Evolutionary conservation across 305 asterid genomes (phyloP).

Genomic region (Andrographis paniculata): DNA sequence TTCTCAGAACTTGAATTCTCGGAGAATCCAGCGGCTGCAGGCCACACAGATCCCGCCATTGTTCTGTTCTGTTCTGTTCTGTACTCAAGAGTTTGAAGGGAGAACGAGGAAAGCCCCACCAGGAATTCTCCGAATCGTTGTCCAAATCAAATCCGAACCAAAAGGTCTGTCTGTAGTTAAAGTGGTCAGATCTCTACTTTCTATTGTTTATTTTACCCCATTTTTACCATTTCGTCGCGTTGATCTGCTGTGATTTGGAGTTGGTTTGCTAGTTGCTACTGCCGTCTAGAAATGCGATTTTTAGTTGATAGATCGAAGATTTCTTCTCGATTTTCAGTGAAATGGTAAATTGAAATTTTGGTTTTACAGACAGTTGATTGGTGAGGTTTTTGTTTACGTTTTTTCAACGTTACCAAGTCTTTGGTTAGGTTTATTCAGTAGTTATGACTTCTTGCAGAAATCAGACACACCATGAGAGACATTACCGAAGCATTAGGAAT

Average conservation of each 20-base stretch:
- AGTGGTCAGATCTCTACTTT: too few species aligned
- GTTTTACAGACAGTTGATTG: neutral
- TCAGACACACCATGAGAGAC: too few species aligned
- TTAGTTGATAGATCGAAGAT: too few species aligned
- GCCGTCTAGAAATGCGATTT: too few species aligned
- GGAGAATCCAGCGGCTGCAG: conserved; percentile 12
- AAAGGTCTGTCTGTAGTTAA: too few species aligned
- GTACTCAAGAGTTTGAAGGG: conserved; percentile 6
- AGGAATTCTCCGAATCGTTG: conserved; percentile 5
- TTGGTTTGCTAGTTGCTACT: too few species aligned
- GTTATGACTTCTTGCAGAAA: conserved; percentile 6
- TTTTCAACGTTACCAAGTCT: conserved; percentile 14
- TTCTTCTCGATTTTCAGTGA: too few species aligned
- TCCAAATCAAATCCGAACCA: conserved; percentile 18
- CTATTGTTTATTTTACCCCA: too few species aligned
- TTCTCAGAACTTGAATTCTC: conserved; percentile 1
- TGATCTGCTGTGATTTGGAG: too few species aligned
- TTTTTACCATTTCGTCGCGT: too few species aligned
- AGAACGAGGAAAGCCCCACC: neutral
- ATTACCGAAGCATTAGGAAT: too few species aligned
- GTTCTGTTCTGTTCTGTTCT: neutral
- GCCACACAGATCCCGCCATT: conserved; percentile 18
- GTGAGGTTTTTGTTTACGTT: neutral
- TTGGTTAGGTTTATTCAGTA: conserved; percentile 9
- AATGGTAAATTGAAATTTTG: too few species aligned